Evolutionary conservation across 345 rosid species (phyloP), one percentile per base, ranked within the genome.

Genomic region (Brassica rapa): DNA sequence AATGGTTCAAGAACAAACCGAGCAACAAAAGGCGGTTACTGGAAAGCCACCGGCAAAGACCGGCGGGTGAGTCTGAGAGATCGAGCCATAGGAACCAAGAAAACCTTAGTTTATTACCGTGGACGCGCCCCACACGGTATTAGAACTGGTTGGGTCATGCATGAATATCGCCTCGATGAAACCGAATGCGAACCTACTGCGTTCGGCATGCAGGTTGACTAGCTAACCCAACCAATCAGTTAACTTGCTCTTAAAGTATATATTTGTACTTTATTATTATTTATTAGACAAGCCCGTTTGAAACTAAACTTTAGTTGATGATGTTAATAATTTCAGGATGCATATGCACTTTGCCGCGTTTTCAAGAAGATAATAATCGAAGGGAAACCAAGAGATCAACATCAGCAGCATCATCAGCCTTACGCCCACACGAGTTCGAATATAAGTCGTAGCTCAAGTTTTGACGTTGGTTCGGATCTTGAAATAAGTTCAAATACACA

Each of bases 101-200:
- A 92, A 88, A 95, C 99, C 72, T 81, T 92, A 25, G 98, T 95
- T 63, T 95, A 92, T 78, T 92, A 94, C 62, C 84, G 98, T 70
- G 99, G 99, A 67, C 86, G 98, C n/a, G 99, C 99, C 0, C 99
- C 99, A 0, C 98, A 95, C 63, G 99, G 99, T n/a, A 73, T 87
- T 43, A 85, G 99, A 49, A 91, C 98, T 0, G 93, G 74, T 71
- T 95, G 99, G 99, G 97, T 95, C 74, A 95, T 92, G 99, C 99
- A 95, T 51, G 99, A 95, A 75, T 95, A 95, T 74, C 96, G 97
- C 41, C 97, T 95, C 0, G 96, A 95, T 0, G 98, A 95, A 71
- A 71, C 92, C 24, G 98, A 95, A 71, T 95, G 98, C 65, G 92
- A 89, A 15, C 77, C 74, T 27, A 68, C 69, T 49, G 81, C 85